Conservation (phyloP, 1,139 yeast species). For the Blastobotrys serpentis region DNA sequence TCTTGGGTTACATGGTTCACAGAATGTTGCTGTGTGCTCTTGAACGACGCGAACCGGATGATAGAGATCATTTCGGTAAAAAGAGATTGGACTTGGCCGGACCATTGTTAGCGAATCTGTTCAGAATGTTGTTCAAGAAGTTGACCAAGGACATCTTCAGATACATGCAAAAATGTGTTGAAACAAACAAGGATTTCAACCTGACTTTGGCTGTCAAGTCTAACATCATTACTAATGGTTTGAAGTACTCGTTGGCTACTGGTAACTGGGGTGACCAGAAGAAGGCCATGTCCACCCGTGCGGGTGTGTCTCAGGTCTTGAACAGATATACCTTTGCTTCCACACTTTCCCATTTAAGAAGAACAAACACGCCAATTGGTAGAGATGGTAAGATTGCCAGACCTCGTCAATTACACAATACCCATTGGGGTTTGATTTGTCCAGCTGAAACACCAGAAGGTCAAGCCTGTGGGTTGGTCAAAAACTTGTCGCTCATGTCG, state of each 20-base stretch:
- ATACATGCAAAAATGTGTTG: slow-evolving; percentile 99
- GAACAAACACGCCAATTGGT: slow-evolving; percentile 98
- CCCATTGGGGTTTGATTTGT: slow-evolving; percentile 99
- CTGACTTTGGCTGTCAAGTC: slow-evolving; percentile 95
- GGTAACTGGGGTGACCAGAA: slow-evolving; percentile 99
- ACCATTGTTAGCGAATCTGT: slow-evolving; percentile 90
- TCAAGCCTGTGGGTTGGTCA: slow-evolving; percentile 99
- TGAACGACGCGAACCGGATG: slow-evolving; percentile 97
- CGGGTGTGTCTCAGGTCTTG: slow-evolving; percentile 98
- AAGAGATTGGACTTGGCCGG: slow-evolving; percentile 98
- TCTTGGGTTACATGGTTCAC: slow-evolving; percentile 96
- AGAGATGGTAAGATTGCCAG: slow-evolving; percentile 98
- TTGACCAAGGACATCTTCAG: slow-evolving; percentile 92
- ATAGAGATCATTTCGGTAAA: slow-evolving; percentile 98
- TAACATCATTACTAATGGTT: slow-evolving; percentile 94
- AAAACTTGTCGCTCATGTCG: slow-evolving; percentile 92
- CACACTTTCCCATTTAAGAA: slow-evolving; percentile 93
- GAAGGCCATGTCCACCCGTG: slow-evolving; percentile 98
- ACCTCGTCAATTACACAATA: slow-evolving; percentile 97
- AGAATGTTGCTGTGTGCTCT: slow-evolving; percentile 90
- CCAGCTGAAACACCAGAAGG: slow-evolving; percentile 99
- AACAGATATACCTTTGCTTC: slow-evolving; percentile 97
- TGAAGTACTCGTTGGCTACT: slow-evolving; percentile 95
- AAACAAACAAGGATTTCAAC: slow-evolving; percentile 94
- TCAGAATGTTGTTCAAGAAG: slow-evolving; percentile 91